Evolutionary conservation across 1,139 yeast species (phyloP).

Genomic region (Candida dubliniensis): DNA sequence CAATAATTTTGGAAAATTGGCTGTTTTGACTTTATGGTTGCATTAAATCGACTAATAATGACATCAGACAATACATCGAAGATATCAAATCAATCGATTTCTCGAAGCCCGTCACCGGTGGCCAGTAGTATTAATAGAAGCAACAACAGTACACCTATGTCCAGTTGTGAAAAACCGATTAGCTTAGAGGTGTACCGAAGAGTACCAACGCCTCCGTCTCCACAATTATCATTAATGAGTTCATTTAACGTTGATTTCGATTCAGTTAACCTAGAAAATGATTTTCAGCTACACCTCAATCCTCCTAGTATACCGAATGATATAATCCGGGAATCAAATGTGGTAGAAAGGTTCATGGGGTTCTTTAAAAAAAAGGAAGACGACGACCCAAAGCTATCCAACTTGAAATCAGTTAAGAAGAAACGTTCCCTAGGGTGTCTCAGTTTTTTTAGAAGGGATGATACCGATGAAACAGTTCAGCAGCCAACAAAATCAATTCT

Average conservation of each 20-base stretch:
- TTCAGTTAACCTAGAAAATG: constrained; percentile 6
- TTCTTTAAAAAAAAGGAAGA: constrained; percentile 1
- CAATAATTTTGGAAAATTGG: not conserved
- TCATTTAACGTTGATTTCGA: constrained; percentile 10
- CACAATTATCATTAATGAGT: constrained; percentile 5
- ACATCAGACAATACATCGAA: constrained; percentile 1
- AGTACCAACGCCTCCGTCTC: not conserved
- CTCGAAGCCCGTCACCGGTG: constrained; percentile 6
- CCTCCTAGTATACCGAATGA: not conserved
- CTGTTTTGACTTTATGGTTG: not conserved
- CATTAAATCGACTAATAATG: not conserved
- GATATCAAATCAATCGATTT: not conserved
- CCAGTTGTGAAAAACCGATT: constrained; percentile 6
- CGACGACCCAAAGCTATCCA: not conserved
- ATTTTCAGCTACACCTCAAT: not conserved
- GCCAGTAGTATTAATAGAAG: constrained; percentile 7
- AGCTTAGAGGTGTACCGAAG: constrained; percentile 8
- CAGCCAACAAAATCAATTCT: constrained; percentile 20
- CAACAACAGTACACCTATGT: constrained; percentile 2
- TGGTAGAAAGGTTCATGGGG: not conserved
- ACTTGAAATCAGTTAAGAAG: constrained; percentile 4
- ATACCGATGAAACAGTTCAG: not conserved
- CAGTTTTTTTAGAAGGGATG: constrained; percentile 3
- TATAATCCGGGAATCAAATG: not conserved
- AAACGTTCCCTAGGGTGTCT: constrained; percentile 6